Evolutionary conservation across 768 basidiomycete species (phyloP).

Genomic region (Phaeotremella skinneri): DNA sequence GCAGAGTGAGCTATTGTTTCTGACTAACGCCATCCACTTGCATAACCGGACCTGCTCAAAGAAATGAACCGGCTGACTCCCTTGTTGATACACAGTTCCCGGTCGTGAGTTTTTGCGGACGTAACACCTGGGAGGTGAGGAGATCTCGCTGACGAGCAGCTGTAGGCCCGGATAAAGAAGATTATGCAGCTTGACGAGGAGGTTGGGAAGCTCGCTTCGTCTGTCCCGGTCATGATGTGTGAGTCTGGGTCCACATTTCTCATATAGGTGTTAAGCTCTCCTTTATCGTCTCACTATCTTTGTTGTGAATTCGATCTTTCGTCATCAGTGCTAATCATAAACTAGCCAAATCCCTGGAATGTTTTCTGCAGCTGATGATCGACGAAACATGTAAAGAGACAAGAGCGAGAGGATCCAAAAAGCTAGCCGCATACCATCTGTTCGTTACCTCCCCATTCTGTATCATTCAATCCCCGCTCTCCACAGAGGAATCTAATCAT

Average conservation of each 20-base stretch:
- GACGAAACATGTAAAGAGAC: conserved; percentile 81
- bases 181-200: conserved; percentile 99
- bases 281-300: background rate
- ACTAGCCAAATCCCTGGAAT: conserved; percentile 92
- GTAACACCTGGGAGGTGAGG: background rate
- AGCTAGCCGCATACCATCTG: conserved; percentile 91
- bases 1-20: conserved; percentile 17
- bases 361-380: conserved; percentile 81
- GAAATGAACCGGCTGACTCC: background rate
- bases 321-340: background rate
- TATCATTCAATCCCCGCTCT: conserved; percentile 3
- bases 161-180: conserved; percentile 93
- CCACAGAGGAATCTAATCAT: background rate
- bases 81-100: conserved; percentile 8
- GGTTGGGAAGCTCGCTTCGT: conserved; percentile 95
- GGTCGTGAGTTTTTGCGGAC: conserved; percentile 10
- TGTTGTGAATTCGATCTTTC: background rate
- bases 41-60: background rate
- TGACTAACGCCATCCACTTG: background rate
- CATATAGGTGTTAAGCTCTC: background rate
- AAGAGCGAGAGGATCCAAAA: conserved; percentile 71
- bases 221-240: conserved; percentile 96
- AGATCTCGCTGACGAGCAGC: background rate
- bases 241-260: too few relatives aligned
- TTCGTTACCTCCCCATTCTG: conserved; percentile 55